Base-by-base conservation (phyloP, 2,329 filamentous ascomycete species). In the Coniochaeta hoffmannii region DNA sequence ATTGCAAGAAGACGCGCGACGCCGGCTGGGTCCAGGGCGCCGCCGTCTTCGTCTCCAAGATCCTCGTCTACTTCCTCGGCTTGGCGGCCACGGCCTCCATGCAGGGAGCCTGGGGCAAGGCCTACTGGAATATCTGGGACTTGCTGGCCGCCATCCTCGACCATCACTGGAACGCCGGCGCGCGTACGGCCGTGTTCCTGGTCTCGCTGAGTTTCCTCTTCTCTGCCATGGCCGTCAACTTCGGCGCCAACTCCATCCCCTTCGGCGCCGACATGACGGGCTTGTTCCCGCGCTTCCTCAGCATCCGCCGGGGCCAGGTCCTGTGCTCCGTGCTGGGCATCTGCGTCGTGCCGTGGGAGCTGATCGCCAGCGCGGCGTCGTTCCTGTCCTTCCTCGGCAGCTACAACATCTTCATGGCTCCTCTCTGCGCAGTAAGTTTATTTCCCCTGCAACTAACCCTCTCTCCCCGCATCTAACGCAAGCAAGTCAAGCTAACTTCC, bases 191-290 rank as follows among this genome's bases (percentile, higher is more conserved):
- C 1, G 64, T 72, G 31, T 70, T 71, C 53, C 67, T 73, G 17
- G 67, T 53, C 12, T 32, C 46, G 7, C 17, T 60, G 19, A 56
- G 54, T 4, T 61, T 57, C 44, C 65, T 67, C 4, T 66, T 74
- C 10, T 70, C 70, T 15, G 70, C 70, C 7, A 68, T 77, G 26
- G 71, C 68, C 38, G 76, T 73, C 30, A 76, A 77, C 55, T 67
- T 74, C 22, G 69, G 66, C 4, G 65, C 66, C 28, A 76, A 76
- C 58, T 69, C 69, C 1, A 70, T 76, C 50, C 70, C 72, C 0
- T 69, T 73, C 46, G 72, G 71, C 11, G 66, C 68, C 15, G 74
- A 77, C 54, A 65, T 74, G 58, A 71, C 68, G 0, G 71, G 70
- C 9, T 63, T 76, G 0, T 68, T 74, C 28, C 74, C 74, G 0